These are phyloP conservation scores for Tricholoma sp. DNA, from an alignment of 768 basidiomycete genomes.

Conservation along the genomic window DNA sequence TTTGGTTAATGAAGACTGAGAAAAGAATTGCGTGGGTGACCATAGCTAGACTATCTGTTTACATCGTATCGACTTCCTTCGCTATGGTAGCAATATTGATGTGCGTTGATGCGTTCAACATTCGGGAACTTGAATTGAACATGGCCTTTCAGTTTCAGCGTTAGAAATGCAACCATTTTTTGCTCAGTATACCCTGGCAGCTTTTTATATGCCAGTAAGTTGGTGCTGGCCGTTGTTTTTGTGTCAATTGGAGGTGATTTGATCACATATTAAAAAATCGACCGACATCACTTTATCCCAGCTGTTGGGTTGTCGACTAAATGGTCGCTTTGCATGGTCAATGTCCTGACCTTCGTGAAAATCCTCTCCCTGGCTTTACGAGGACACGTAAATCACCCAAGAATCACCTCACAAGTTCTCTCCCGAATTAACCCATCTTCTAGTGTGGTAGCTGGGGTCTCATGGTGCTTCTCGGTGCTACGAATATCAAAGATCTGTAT, in stretches of 20 bases:
- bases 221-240: slow-evolving; percentile 20
- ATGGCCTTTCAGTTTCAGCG: slow-evolving; percentile 21
- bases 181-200: slow-evolving; percentile 32
- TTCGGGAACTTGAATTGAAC: neutral
- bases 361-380: slow-evolving; percentile 26
- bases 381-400: slow-evolving; percentile 3
- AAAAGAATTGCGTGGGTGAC: neutral
- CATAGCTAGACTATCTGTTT: slow-evolving; percentile 31
- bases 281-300: too few species aligned
- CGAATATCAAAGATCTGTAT: slow-evolving; percentile 47
- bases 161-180: slow-evolving; percentile 32
- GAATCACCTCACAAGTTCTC: neutral
- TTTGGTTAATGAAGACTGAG: slow-evolving; percentile 18
- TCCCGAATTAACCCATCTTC: neutral
- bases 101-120: slow-evolving; percentile 21
- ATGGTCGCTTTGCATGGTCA: slow-evolving; percentile 29
- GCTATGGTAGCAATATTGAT: slow-evolving; percentile 33
- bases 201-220: slow-evolving; percentile 21
- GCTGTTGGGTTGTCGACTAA: slow-evolving; percentile 31
- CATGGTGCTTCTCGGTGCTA: slow-evolving; percentile 53
- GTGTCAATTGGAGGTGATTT: slow-evolving; percentile 19
- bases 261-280: neutral
- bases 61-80: slow-evolving; percentile 38
- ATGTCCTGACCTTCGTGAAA: slow-evolving; percentile 27
- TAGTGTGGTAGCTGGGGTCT: slow-evolving; percentile 46